These are phyloP conservation scores for Eustoma russellianum DNA, from an alignment of 257 asterid genomes.

Conservation along the genomic window DNA sequence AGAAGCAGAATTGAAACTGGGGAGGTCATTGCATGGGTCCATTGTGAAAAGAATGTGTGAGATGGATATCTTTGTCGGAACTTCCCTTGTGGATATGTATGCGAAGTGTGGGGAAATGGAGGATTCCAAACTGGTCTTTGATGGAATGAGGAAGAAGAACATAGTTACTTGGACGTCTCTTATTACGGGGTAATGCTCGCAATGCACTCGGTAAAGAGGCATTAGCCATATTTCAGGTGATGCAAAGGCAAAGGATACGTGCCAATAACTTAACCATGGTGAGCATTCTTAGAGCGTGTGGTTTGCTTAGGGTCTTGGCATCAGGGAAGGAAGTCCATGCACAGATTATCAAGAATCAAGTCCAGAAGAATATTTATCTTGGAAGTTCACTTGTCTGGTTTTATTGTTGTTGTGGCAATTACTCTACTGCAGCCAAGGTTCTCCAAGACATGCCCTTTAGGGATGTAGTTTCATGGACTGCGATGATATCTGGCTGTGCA, in stretches of 20 bases:
- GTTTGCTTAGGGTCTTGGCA: slow-evolving; percentile 40
- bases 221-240: slow-evolving; percentile 42
- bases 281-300: slow-evolving; percentile 70
- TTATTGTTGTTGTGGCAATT: slow-evolving; percentile 68
- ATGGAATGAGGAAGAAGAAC: slow-evolving; percentile 58
- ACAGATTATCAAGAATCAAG: slow-evolving; percentile 46
- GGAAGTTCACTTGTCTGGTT: slow-evolving; percentile 86
- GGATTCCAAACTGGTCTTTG: slow-evolving; percentile 45
- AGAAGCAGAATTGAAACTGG: slow-evolving; percentile 53
- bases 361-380: slow-evolving; percentile 39
- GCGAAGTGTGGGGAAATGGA: slow-evolving; percentile 62
- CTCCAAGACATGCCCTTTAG: slow-evolving; percentile 55
- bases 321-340: slow-evolving; percentile 80
- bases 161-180: slow-evolving; percentile 71
- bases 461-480: slow-evolving; percentile 93
- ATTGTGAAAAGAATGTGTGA: slow-evolving; percentile 47
- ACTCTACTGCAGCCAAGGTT: slow-evolving; percentile 53
- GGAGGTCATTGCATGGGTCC: slow-evolving; percentile 63
- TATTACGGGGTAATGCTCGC: slow-evolving; percentile 78
- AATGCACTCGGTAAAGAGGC: slow-evolving; percentile 66
- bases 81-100: slow-evolving; percentile 71
- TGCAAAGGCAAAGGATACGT: slow-evolving; percentile 47
- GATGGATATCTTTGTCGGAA: slow-evolving; percentile 58
- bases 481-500: slow-evolving; percentile 84
- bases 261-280: slow-evolving; percentile 63